phyloP scores from a whole-genome alignment of 2,329 filamentous ascomycete species.

The Microcyclospora tardicrescens region DNA sequence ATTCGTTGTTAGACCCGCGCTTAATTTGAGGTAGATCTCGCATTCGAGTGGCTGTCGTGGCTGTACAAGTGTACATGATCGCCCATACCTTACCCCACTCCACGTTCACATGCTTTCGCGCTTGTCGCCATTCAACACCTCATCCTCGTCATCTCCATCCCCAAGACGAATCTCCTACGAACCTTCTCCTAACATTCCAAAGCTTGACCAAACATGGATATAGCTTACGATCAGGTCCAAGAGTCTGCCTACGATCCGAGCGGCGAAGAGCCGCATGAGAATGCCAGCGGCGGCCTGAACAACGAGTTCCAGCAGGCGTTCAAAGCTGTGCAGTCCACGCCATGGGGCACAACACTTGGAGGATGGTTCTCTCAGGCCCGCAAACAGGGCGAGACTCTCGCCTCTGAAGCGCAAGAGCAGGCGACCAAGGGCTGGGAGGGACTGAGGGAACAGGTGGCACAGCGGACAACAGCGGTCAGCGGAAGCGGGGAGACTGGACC shows the following conservation, averaged over 20 bases:
- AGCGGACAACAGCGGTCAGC: slow-evolving; percentile 17
- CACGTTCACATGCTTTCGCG: no score
- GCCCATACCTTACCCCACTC: no score
- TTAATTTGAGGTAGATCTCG: no score
- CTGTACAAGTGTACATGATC: no score
- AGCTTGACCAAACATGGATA: slow-evolving; percentile 58
- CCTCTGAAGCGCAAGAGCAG: slow-evolving; percentile 54
- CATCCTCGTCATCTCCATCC: neutral
- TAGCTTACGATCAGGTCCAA: slow-evolving; percentile 93
- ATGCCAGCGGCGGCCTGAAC: slow-evolving; percentile 48
- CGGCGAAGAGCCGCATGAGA: slow-evolving; percentile 11
- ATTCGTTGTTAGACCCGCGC: no score
- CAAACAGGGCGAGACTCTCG: slow-evolving; percentile 79
- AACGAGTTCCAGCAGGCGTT: slow-evolving; percentile 90
- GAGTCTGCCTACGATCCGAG: slow-evolving; percentile 53
- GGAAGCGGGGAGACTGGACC: slow-evolving; percentile 11
- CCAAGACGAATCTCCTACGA: neutral
- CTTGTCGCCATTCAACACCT: no score
- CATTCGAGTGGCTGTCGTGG: no score
- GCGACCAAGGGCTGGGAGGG: slow-evolving; percentile 69
- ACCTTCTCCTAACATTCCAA: neutral
- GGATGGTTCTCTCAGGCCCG: slow-evolving; percentile 85
- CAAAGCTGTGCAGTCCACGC: slow-evolving; percentile 78
- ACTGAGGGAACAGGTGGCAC: slow-evolving; percentile 35
- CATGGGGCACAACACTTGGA: slow-evolving; percentile 80